Evolutionary conservation across 306 rosid genomes (phyloP).

Genomic region (Corylus avellana): DNA sequence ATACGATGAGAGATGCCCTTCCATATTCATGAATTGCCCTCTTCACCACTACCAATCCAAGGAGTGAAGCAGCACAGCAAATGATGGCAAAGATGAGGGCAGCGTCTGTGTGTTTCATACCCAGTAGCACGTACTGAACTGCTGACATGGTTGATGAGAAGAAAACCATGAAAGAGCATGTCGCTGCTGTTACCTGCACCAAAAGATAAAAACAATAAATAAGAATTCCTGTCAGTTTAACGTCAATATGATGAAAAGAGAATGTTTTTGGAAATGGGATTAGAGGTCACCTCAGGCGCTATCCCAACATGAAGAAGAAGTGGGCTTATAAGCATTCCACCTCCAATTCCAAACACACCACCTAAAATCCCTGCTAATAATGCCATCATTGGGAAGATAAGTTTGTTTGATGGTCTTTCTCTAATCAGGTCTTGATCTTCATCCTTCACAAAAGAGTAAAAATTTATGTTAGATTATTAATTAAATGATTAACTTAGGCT

Average conservation of each 20-base stretch:
- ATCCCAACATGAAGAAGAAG: slow-evolving; percentile 85
- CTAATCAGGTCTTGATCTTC: slow-evolving; percentile 10
- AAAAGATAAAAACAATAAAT: not conserved
- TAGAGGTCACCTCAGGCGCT: slow-evolving; percentile 61
- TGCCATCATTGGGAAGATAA: slow-evolving; percentile 75
- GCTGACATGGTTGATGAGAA: slow-evolving; percentile 89
- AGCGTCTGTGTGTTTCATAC: slow-evolving; percentile 60
- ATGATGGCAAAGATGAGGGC: slow-evolving; percentile 55
- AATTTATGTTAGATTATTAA: not conserved
- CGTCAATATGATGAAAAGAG: not conserved
- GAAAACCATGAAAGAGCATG: slow-evolving; percentile 93
- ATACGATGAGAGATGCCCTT: slow-evolving; percentile 77
- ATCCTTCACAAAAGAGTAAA: slow-evolving; percentile 37
- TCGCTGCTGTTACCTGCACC: slow-evolving; percentile 75
- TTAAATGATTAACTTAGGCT: too few relatives aligned
- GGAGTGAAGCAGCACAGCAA: slow-evolving; percentile 69
- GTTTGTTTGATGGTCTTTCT: slow-evolving; percentile 43
- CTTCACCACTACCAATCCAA: slow-evolving; percentile 70
- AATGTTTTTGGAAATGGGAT: not conserved
- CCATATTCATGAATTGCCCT: slow-evolving; percentile 63
- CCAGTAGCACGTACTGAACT: slow-evolving; percentile 69
- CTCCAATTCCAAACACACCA: slow-evolving; percentile 91
- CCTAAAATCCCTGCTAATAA: slow-evolving; percentile 74
- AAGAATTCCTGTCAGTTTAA: not conserved
- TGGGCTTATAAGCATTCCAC: slow-evolving; percentile 94